Percentiles rank a stretch among this genome's conserved stretches.
phyloP scores from a whole-genome alignment of 257 asterid genomes.

The Orobanche coerulescens region DNA sequence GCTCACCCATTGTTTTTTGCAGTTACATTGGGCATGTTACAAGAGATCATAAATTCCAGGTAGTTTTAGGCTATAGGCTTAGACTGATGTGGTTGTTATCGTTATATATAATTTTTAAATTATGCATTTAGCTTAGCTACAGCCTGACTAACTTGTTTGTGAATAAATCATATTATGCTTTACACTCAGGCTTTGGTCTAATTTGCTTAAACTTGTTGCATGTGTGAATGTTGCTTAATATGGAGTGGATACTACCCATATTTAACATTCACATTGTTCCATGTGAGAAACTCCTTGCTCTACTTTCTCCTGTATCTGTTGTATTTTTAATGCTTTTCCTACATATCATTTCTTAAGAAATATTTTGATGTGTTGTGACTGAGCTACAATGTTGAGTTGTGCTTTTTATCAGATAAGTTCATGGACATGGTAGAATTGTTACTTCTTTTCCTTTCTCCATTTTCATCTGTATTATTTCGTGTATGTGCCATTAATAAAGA shows the following conservation, averaged over 20 bases:
- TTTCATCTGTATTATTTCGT: neutral
- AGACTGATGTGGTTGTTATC: neutral
- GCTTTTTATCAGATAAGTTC: neutral
- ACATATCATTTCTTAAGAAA: too few species aligned
- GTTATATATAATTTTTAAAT: neutral
- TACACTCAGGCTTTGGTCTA: neutral
- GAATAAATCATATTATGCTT: conserved; percentile 3
- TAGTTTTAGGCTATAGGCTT: conserved; percentile 21
- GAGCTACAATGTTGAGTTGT: neutral
- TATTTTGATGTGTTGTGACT: too few species aligned
- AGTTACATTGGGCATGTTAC: conserved; percentile 72
- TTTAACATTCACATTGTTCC: neutral
- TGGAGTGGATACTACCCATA: conserved; percentile 2
- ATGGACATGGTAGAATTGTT: neutral
- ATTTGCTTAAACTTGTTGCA: neutral
- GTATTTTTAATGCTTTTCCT: too few species aligned
- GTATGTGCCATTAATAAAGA: neutral
- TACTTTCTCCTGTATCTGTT: neutral
- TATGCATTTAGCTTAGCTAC: neutral
- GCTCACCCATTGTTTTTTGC: conserved; percentile 83
- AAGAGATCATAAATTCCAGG: conserved; percentile 95
- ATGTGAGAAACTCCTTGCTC: neutral
- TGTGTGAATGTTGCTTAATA: neutral
- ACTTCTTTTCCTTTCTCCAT: neutral
- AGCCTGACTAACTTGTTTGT: neutral